Evolutionary conservation across 164 flowering plant species (phyloP), one percentile per base, ranked within the genome.

Genomic region (Aristolochia californica): DNA sequence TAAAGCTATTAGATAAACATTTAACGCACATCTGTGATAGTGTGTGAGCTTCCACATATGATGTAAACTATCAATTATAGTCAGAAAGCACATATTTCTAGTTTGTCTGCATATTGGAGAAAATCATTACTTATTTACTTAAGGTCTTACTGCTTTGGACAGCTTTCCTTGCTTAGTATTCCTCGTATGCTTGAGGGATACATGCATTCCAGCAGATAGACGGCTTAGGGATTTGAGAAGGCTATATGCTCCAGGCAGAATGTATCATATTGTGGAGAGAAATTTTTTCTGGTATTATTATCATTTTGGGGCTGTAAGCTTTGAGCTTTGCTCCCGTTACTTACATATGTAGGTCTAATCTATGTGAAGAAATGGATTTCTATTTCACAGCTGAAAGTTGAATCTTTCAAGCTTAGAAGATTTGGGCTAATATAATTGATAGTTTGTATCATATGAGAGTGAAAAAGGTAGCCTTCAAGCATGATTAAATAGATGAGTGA

Each of bases 251-350:
- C 97, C 99, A 26, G 96, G 99, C 15, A 71, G 97, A 22, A 83
- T 93, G 62, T 93, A 93, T 75, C 99, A 89, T 68, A 83, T 93
- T 68, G 98, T 89, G 0, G 97, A 93, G 72, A 74, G 98, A 63
- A 93, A 76, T 67, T 81, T 81, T 70, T 93, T 95, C 96, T 81
- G 96, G 98, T 91, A 78, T n/a, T 55, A 8, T 54, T 13, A 45
- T 26, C 40, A 9, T 40, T 34, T 28, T 28, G 21, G 11, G 10
- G 25, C 14, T 51, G 13, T 28, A 28, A 28, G 34, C 34, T 7
- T 58, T 15, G 2, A 9, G 27, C 49, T 30, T 28, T 2, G 13
- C 14, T 9, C 17, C 26, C 20, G 5, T 13, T 25, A 8, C 22
- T 20, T 13, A 20, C 16, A 5, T 14, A 2, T 15, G 2, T 43